These are phyloP conservation scores for Lactarius tabidus DNA, from an alignment of 768 basidiomycete species.

Conservation along the genomic window DNA sequence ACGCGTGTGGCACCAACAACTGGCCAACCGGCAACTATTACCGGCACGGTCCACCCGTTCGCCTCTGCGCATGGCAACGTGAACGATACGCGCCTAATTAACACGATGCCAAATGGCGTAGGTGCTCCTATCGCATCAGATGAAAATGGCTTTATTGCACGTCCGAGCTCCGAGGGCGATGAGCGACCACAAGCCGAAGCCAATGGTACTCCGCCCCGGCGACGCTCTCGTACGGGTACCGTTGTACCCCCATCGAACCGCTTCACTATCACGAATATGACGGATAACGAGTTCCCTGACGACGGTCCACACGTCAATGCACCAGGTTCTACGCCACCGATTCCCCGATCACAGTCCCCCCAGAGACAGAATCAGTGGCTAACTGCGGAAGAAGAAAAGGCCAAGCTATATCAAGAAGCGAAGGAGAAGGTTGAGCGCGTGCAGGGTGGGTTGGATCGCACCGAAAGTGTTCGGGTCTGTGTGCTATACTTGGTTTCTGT, in stretches of 20 bases:
- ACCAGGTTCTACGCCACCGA: slow-evolving; percentile 6
- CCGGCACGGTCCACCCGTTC: slow-evolving; percentile 2
- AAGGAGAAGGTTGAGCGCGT: slow-evolving; percentile 38
- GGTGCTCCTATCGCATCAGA: slow-evolving; percentile 3
- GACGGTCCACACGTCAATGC: slow-evolving; percentile 37
- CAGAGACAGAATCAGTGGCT: slow-evolving; percentile 24
- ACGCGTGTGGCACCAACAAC: neutral
- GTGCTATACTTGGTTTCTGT: neutral
- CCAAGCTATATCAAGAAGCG: slow-evolving; percentile 38
- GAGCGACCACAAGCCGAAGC: slow-evolving; percentile 12
- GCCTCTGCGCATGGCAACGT: slow-evolving; percentile 4
- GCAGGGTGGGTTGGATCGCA: slow-evolving; percentile 35
- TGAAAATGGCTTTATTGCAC: slow-evolving; percentile 20
- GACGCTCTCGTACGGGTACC: slow-evolving; percentile 34
- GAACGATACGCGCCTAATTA: slow-evolving; percentile 14
- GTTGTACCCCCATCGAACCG: slow-evolving; percentile 31
- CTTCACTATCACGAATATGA: slow-evolving; percentile 42
- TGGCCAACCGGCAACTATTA: slow-evolving; percentile 11
- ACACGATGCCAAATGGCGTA: slow-evolving; percentile 4
- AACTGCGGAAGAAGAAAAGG: slow-evolving; percentile 47
- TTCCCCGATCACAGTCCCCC: neutral
- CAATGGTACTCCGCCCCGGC: slow-evolving; percentile 20
- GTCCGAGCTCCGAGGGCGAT: slow-evolving; percentile 20
- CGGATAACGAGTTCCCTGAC: slow-evolving; percentile 39
- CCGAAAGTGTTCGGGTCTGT: slow-evolving; percentile 30